Conservation (phyloP, 164 flowering plant species). For the Annona squamosa region DNA sequence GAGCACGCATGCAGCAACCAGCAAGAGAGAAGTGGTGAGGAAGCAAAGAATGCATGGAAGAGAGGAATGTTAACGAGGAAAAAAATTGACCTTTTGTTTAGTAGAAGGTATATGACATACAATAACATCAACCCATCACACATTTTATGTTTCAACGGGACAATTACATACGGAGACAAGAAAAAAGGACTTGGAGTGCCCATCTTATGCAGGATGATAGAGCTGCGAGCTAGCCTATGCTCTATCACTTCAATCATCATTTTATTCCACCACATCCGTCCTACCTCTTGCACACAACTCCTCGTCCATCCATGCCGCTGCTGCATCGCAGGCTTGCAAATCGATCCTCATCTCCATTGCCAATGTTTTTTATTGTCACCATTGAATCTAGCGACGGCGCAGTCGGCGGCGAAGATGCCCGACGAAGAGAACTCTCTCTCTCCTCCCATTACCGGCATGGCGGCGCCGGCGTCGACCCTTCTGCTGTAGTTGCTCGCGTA, state of each 20-base stretch:
- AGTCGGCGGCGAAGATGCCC: constrained; percentile 15
- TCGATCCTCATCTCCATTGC: background rate
- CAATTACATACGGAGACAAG: too few relatives aligned
- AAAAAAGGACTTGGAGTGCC: too few relatives aligned
- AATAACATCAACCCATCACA: background rate
- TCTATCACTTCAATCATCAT: background rate
- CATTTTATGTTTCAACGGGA: background rate
- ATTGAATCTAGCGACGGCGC: constrained; percentile 14
- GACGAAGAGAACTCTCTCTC: constrained; percentile 6
- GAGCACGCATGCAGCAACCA: too few relatives aligned
- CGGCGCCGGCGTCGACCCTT: constrained; percentile 9
- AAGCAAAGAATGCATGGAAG: background rate
- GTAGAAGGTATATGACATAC: background rate
- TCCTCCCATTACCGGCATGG: constrained; percentile 22
- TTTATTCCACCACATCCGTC: background rate
- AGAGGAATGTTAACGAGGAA: background rate
- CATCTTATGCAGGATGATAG: background rate
- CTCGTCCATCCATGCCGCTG: constrained; percentile 10
- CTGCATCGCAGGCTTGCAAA: constrained; percentile 8
- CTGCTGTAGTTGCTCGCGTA: constrained; percentile 13
- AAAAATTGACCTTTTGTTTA: background rate
- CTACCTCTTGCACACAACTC: constrained; percentile 18
- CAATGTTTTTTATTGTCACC: background rate
- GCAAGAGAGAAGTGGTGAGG: background rate
- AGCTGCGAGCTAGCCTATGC: too few relatives aligned